Conservation (phyloP, 768 basidiomycete species). For the Phaffia australis region DNA sequence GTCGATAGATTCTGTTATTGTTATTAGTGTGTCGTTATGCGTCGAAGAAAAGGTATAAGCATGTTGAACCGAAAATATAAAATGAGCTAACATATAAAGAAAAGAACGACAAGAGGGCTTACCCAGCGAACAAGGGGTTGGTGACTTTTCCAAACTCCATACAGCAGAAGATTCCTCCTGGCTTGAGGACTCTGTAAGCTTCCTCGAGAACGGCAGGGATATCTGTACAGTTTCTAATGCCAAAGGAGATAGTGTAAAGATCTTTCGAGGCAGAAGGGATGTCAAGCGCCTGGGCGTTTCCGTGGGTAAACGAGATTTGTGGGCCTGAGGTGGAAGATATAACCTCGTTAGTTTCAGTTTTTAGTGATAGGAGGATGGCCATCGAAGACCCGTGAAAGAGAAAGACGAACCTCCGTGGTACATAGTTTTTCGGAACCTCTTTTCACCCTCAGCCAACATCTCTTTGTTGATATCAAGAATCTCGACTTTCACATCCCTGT, state of each 20-base stretch:
- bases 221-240: slow-evolving; percentile 93
- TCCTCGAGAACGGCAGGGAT: slow-evolving; percentile 76
- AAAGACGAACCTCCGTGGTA: slow-evolving; percentile 78
- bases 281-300: slow-evolving; percentile 74
- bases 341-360: neutral
- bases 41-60: neutral
- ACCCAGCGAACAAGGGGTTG: slow-evolving; percentile 78
- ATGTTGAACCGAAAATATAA: neutral
- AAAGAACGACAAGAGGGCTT: slow-evolving; percentile 21
- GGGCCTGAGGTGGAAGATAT: slow-evolving; percentile 49
- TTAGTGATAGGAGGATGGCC: neutral
- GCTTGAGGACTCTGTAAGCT: slow-evolving; percentile 87
- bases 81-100: neutral
- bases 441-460: slow-evolving; percentile 87
- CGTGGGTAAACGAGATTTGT: slow-evolving; percentile 83
- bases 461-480: slow-evolving; percentile 89
- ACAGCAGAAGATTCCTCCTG: slow-evolving; percentile 88
- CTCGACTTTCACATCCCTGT: slow-evolving; percentile 77
- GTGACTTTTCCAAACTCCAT: slow-evolving; percentile 90
- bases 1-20: slow-evolving; percentile 64
- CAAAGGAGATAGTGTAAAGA: slow-evolving; percentile 96
- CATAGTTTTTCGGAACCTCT: slow-evolving; percentile 90
- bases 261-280: slow-evolving; percentile 80
- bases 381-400: neutral
- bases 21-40: neutral